A percentile compares a stretch with the other conserved stretches of the same genome.
Conservation (phyloP, 306 rosid genomes). For the Cucumis hystrix region DNA sequence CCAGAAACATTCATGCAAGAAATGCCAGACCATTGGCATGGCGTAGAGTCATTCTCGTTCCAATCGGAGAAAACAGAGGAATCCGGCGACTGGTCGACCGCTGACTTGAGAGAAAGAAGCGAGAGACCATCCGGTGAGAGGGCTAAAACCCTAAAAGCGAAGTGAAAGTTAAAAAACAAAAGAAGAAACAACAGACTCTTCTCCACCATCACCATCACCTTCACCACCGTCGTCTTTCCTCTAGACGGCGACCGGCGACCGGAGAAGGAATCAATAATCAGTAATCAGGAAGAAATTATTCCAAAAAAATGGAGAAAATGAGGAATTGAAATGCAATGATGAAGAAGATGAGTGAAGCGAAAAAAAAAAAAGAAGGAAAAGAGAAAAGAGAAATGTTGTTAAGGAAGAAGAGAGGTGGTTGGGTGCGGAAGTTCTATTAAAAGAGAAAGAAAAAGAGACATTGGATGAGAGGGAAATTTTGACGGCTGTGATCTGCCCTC, state of each 20-base stretch:
- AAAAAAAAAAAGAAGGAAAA: background rate
- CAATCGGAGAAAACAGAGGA: slow-evolving; percentile 54
- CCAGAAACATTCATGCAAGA: slow-evolving; percentile 63
- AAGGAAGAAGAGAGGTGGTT: background rate
- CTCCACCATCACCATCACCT: slow-evolving; percentile 4
- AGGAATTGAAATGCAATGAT: background rate
- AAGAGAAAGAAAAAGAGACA: slow-evolving; percentile 14
- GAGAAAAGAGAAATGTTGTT: background rate
- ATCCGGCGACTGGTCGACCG: slow-evolving; percentile 35
- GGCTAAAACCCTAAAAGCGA: slow-evolving; percentile 7
- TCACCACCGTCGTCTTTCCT: background rate
- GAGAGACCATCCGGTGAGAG: slow-evolving; percentile 85
- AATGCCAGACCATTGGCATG: slow-evolving; percentile 83
- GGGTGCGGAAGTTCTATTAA: slow-evolving; percentile 18
- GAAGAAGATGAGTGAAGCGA: background rate
- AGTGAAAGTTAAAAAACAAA: background rate
- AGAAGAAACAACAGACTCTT: background rate
- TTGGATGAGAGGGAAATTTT: background rate
- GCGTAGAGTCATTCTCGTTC: slow-evolving; percentile 51
- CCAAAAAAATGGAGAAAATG: background rate
- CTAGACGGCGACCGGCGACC: background rate
- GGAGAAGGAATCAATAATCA: background rate
- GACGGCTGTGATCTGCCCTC: background rate
- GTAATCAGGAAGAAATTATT: no score
- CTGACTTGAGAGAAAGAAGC: slow-evolving; percentile 83